Evolutionary conservation across 768 basidiomycete species (phyloP).

Genomic region (Leccinum variicolor): DNA sequence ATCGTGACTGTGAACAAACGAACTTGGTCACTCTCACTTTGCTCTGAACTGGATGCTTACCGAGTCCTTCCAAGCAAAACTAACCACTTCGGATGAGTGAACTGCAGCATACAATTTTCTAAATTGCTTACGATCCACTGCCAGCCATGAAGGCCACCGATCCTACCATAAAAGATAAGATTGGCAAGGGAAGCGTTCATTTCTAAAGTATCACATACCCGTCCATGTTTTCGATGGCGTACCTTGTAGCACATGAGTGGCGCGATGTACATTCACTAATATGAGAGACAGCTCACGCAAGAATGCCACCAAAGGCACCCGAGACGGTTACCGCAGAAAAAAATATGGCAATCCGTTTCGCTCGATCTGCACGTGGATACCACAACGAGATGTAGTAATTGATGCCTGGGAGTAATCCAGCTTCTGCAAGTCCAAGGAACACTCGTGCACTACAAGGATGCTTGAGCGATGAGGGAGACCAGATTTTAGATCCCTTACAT

Average conservation of each 20-base stretch:
- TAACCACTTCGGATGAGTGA: conserved; percentile 11
- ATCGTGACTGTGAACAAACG: conserved; percentile 16
- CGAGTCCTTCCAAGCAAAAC: conserved; percentile 31
- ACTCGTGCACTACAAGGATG: conserved; percentile 30
- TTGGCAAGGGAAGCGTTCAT: background rate
- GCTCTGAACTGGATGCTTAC: conserved; percentile 7
- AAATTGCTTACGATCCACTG: conserved; percentile 34
- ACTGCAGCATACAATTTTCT: background rate
- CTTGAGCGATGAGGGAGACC: background rate
- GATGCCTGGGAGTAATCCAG: conserved; percentile 41
- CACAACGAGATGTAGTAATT: conserved; percentile 51
- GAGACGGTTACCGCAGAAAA: conserved; percentile 59
- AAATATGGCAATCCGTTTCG: conserved; percentile 57
- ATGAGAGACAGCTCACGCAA: conserved; percentile 32
- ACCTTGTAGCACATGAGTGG: conserved; percentile 25
- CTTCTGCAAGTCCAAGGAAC: conserved; percentile 47
- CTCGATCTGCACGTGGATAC: conserved; percentile 59
- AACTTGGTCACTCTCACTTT: background rate
- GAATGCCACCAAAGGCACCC: conserved; percentile 49
- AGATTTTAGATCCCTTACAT: conserved; percentile 22
- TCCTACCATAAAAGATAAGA: conserved; percentile 1
- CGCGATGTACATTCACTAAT: background rate
- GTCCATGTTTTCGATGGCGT: conserved; percentile 29
- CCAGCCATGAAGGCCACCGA: conserved; percentile 34
- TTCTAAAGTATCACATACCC: conserved; percentile 29